These are phyloP conservation scores for Globisporangium acanthophoron DNA, from an alignment of 352 stramenopile species.

Conservation along the genomic window DNA sequence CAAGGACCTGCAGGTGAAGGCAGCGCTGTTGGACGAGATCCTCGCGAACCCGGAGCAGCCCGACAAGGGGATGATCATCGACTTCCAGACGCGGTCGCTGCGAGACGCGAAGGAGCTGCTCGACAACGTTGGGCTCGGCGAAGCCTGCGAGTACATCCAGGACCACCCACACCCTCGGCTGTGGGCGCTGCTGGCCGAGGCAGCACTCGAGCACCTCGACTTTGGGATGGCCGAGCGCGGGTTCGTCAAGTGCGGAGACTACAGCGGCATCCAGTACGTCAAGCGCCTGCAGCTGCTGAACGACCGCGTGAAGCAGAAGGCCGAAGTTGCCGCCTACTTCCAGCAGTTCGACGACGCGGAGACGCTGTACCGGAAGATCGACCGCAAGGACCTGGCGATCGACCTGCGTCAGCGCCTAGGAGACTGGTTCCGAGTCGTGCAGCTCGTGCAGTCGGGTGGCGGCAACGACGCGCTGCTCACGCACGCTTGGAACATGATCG, in stretches of 20 bases:
- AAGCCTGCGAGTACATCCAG: conserved; percentile 82
- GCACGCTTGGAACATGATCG: conserved; percentile 87
- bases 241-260: conserved; percentile 90
- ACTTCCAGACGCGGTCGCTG: conserved; percentile 87
- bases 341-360: conserved; percentile 92
- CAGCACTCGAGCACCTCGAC: conserved; percentile 86
- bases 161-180: conserved; percentile 81
- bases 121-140: conserved; percentile 70
- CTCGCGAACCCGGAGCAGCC: conserved; percentile 75
- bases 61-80: conserved; percentile 75
- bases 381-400: conserved; percentile 92
- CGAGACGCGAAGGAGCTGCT: conserved; percentile 86
- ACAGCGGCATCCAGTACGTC: conserved; percentile 91
- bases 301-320: conserved; percentile 89
- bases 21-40: conserved; percentile 82
- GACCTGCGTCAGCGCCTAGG: conserved; percentile 86
- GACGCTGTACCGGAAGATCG: conserved; percentile 89
- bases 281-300: conserved; percentile 85
- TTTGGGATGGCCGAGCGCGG: conserved; percentile 90
- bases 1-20: conserved; percentile 84
- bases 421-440: conserved; percentile 91
- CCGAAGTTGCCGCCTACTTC: conserved; percentile 88
- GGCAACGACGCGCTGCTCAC: conserved; percentile 78
- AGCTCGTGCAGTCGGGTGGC: conserved; percentile 71
- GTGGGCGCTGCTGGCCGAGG: conserved; percentile 85